A percentile compares a stretch with the other conserved stretches of the same genome.
Evolutionary conservation across 1,139 yeast genomes (phyloP).

Genomic region (Hyphopichia khmerensis): DNA sequence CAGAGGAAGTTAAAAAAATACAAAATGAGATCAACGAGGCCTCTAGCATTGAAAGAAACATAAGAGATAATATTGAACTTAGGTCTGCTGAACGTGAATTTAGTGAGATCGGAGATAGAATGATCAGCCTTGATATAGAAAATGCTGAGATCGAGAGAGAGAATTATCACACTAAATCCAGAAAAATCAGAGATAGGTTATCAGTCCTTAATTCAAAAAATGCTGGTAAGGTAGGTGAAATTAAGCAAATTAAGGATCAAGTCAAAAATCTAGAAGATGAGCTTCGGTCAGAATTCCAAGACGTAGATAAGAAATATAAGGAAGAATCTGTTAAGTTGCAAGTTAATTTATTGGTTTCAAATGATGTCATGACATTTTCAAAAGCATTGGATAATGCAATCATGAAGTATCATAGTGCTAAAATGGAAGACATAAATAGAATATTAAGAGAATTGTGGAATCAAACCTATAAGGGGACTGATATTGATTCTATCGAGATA

Average conservation of each 20-base stretch:
- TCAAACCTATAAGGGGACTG: slow-evolving; percentile 91
- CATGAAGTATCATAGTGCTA: slow-evolving; percentile 86
- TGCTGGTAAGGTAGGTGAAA: slow-evolving; percentile 82
- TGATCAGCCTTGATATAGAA: slow-evolving; percentile 40
- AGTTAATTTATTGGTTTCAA: slow-evolving; percentile 75
- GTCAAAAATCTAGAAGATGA: slow-evolving; percentile 55
- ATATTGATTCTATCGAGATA: slow-evolving; percentile 87
- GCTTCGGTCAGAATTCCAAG: slow-evolving; percentile 66
- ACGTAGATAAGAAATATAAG: slow-evolving; percentile 62
- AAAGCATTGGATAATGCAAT: slow-evolving; percentile 90
- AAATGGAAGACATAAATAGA: slow-evolving; percentile 90
- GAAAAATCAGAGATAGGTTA: slow-evolving; percentile 51
- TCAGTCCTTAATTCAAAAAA: slow-evolving; percentile 63
- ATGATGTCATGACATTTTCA: slow-evolving; percentile 78
- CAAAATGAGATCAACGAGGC: slow-evolving; percentile 37
- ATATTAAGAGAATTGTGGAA: slow-evolving; percentile 92
- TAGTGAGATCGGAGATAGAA: slow-evolving; percentile 24
- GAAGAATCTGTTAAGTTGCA: slow-evolving; percentile 76
- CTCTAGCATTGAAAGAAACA: slow-evolving; percentile 34
- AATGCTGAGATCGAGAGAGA: slow-evolving; percentile 67
- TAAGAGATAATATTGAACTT: slow-evolving; percentile 41
- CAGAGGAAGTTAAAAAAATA: slow-evolving; percentile 15
- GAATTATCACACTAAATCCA: slow-evolving; percentile 61
- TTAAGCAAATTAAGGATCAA: slow-evolving; percentile 79
- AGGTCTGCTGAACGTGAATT: slow-evolving; percentile 29